phyloP scores from a whole-genome alignment of 176 grass and related monocot genomes.

The Eragrostis curvula region DNA sequence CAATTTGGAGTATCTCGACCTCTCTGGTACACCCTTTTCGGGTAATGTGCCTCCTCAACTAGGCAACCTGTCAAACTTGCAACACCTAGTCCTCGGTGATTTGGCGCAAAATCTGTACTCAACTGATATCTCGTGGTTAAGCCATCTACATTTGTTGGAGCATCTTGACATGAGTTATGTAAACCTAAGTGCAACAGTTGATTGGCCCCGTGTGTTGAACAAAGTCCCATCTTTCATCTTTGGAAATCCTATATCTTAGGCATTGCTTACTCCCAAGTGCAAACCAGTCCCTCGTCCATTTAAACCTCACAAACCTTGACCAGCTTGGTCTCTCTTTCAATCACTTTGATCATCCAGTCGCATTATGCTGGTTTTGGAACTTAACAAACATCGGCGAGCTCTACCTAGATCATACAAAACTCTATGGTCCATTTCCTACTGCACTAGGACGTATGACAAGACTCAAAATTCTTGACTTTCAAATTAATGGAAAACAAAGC shows the following conservation, averaged over 20 bases:
- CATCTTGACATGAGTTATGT: background rate
- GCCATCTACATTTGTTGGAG: background rate
- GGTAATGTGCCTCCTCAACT: too few species aligned
- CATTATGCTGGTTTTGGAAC: conserved; percentile 44
- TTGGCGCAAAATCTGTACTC: background rate
- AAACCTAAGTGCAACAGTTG: background rate
- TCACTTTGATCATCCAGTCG: background rate
- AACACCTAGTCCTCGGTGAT: background rate
- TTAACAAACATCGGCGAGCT: background rate
- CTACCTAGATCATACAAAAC: too few species aligned
- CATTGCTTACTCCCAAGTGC: background rate
- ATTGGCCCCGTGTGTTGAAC: background rate
- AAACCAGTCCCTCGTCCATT: background rate
- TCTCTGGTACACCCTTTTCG: too few species aligned
- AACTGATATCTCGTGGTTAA: background rate
- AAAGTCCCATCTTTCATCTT: background rate
- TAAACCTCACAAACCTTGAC: background rate
- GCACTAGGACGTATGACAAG: too few species aligned
- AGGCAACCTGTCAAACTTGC: background rate
- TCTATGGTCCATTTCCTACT: too few species aligned
- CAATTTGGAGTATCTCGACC: too few species aligned
- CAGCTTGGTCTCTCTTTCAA: background rate
- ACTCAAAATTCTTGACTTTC: too few species aligned
- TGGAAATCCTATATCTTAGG: background rate
- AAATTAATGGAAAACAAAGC: too few species aligned